Percentiles rank a stretch among this genome's conserved stretches.
These are phyloP conservation scores for Paracorniculantispora psalliotae DNA, from an alignment of 2,329 filamentous ascomycete species.

Conservation along the genomic window DNA sequence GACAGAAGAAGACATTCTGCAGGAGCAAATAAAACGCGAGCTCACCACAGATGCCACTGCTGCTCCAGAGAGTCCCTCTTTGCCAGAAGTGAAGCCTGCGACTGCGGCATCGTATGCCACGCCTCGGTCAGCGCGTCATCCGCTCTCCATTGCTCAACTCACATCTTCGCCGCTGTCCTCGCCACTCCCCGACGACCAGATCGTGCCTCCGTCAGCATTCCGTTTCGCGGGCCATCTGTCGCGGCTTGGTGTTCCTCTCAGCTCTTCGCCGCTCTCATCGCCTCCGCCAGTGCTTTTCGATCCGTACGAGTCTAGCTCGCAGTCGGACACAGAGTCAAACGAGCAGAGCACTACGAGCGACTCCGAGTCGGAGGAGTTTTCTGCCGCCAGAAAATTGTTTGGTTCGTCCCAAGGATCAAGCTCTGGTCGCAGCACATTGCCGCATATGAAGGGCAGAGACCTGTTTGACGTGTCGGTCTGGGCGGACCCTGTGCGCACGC, in stretches of 20 bases:
- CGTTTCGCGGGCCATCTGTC: constrained; percentile 19
- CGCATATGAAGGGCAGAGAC: constrained; percentile 65
- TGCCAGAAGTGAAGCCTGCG: constrained; percentile 15
- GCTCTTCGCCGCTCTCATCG: constrained; percentile 54
- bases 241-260: constrained; percentile 23
- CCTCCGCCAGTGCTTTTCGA: constrained; percentile 51
- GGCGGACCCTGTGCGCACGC: constrained; percentile 62
- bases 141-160: constrained; percentile 19
- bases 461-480: constrained; percentile 68
- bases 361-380: constrained; percentile 42
- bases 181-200: constrained; percentile 29
- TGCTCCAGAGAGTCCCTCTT: background rate
- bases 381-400: constrained; percentile 35
- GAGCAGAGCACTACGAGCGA: constrained; percentile 34
- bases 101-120: constrained; percentile 10
- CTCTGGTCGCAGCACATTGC: constrained; percentile 35
- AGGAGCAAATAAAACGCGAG: background rate
- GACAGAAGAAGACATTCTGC: background rate
- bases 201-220: constrained; percentile 23
- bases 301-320: constrained; percentile 37
- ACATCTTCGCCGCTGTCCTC: constrained; percentile 35
- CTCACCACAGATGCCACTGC: background rate
- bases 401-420: constrained; percentile 35
- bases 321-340: constrained; percentile 32
- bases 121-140: constrained; percentile 14